phyloP scores from a whole-genome alignment of 2,329 filamentous ascomycete species.

The Pezicula carpinea region DNA sequence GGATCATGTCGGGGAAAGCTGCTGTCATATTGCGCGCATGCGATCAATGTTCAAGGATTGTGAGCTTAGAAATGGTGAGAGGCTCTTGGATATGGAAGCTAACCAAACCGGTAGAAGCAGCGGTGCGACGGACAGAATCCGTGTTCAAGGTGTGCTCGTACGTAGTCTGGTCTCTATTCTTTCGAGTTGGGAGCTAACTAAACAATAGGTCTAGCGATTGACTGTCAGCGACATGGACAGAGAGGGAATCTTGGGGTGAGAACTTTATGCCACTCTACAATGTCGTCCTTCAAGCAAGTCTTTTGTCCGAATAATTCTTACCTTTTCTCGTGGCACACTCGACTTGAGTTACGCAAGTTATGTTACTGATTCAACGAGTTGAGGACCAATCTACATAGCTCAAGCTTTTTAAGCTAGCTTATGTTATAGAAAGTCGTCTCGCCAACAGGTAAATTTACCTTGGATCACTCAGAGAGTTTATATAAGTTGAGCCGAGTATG shows the following conservation, averaged over 20 bases:
- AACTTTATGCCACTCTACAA: not conserved
- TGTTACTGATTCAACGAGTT: no score
- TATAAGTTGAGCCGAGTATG: no score
- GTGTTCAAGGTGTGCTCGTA: constrained; percentile 1
- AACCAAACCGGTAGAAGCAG: constrained; percentile 2
- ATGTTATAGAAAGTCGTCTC: no score
- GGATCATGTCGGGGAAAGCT: not conserved
- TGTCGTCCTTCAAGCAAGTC: not conserved
- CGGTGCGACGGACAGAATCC: constrained; percentile 2
- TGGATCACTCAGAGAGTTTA: no score
- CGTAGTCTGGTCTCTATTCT: not conserved
- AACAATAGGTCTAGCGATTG: not conserved
- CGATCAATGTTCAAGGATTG: constrained; percentile 3
- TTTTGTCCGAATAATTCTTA: not conserved
- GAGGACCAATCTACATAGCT: no score
- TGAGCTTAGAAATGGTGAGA: not conserved
- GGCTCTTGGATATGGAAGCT: not conserved
- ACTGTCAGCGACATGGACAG: no score
- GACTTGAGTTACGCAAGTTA: no score
- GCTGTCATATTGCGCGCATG: not conserved
- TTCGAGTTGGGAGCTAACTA: not conserved
- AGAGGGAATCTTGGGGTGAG: not conserved
- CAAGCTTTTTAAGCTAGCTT: no score
- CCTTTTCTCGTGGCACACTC: not conserved
- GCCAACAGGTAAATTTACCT: no score